phyloP scores from a whole-genome alignment of 345 rosid species.

The Hibiscus tridactylites region DNA sequence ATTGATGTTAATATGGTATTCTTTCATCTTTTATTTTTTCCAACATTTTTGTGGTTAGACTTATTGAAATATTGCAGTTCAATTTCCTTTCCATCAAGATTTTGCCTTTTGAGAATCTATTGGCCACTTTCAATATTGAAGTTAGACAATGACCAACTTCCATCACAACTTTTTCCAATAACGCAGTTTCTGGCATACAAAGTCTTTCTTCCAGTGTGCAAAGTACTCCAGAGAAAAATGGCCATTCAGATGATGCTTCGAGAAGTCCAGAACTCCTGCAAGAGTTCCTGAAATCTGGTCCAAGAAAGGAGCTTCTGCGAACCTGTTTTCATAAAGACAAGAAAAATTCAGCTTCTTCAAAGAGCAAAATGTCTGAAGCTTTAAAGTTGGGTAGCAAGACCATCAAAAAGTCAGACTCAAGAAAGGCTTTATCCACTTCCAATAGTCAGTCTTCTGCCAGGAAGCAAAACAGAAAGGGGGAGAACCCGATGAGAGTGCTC shows the following conservation, averaged over 20 bases:
- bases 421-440: conserved; percentile 25
- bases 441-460: conserved; percentile 31
- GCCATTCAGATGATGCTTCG: conserved; percentile 50
- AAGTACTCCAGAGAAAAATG: conserved; percentile 48
- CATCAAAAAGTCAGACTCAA: conserved; percentile 58
- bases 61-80: neutral
- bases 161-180: neutral
- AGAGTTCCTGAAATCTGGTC: conserved; percentile 48
- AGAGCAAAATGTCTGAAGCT: conserved; percentile 57
- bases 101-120: neutral
- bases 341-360: conserved; percentile 45
- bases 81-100: conserved; percentile 2
- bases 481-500: conserved; percentile 37
- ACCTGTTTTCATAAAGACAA: conserved; percentile 41
- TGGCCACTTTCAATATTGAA: neutral
- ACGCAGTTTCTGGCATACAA: conserved; percentile 42
- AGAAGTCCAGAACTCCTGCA: conserved; percentile 51
- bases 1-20: too few relatives aligned
- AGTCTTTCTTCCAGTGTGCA: conserved; percentile 59
- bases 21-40: too few relatives aligned
- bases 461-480: conserved; percentile 67
- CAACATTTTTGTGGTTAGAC: too few relatives aligned
- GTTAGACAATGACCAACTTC: neutral
- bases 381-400: conserved; percentile 33
- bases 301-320: conserved; percentile 41